Base-by-base conservation (phyloP, 192 early-diverging fungal genomes). In the Entomortierella beljakovae region DNA sequence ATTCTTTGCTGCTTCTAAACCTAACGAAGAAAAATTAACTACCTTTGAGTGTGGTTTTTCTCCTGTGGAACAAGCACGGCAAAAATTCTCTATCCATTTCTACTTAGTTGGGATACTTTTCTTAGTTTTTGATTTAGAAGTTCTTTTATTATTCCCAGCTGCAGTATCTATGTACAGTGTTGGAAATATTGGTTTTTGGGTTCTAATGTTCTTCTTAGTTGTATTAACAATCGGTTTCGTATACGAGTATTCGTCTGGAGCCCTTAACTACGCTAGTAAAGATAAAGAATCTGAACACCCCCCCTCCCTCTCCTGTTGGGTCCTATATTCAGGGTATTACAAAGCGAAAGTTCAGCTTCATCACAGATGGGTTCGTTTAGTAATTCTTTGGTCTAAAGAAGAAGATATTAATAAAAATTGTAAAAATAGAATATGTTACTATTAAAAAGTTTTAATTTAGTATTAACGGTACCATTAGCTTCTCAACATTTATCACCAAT, bases 1-100 rank as follows among this genome's bases (percentile, higher is more conserved):
- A 80, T 82, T 82, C 71, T 77, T 81, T 80, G 81, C 81, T 61
- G 62, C 71, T 70, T 83, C 81, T 69, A 82, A 77, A 85, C 80
- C 77, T 64, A 74, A 71, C 56, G 81, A 74, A 72, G 84, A 86
- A 68, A 86, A 86, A 83, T 68, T 80, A 82, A 71, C 80, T 67
- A 82, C 80, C 72, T 73, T 64, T 33, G 71, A 73, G 42, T 73
- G 71, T 65, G 71, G 71, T 8, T 64, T 62, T 50, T 50, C 46
- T 50, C 70, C 70, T 56, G 51, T 72, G n/a, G 61, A 56, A 40
- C 60, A 72, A 63, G 59, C 70, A 33, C 57, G 70, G 48, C 61
- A 64, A 42, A 72, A 72, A 72, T 72, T 72, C 56, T 62, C 58
- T 26, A 56, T 72, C 26, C 70, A 72, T 57, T 72, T 72, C 46